These are phyloP conservation scores for Arthroderma sp. DNA, from an alignment of 2,329 filamentous ascomycete genomes.

Conservation along the genomic window DNA sequence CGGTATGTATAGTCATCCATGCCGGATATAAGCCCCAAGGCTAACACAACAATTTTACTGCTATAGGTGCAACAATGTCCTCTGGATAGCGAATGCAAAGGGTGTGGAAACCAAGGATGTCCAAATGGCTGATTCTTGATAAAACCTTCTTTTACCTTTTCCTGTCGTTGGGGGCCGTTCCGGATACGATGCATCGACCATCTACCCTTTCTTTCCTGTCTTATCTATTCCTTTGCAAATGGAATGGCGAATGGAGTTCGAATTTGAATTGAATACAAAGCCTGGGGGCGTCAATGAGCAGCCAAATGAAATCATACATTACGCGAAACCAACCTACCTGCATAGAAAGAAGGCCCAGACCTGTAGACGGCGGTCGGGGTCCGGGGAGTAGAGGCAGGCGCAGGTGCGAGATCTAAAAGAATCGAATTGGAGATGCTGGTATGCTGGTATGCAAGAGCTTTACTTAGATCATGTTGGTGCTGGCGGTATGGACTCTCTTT, in stretches of 20 bases:
- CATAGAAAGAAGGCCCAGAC: not conserved
- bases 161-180: not conserved
- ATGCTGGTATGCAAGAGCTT: not conserved
- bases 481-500: no score
- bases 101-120: conserved; percentile 38
- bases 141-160: not conserved
- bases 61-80: conserved; percentile 82
- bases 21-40: conserved; percentile 16
- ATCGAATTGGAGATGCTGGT: not conserved
- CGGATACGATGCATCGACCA: not conserved
- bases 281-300: not conserved
- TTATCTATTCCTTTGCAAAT: conserved; percentile 2
- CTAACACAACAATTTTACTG: not conserved
- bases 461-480: not conserved
- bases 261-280: conserved; percentile 2
- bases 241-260: conserved; percentile 7
- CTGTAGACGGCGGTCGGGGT: not conserved
- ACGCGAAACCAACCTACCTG: not conserved
- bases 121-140: conserved; percentile 20
- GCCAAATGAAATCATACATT: not conserved
- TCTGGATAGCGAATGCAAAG: conserved; percentile 63
- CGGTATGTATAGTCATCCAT: conserved; percentile 41
- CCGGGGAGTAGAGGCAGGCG: not conserved
- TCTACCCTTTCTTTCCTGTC: not conserved
- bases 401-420: not conserved